Evolutionary conservation across 805 yeast species (phyloP).

Genomic region (Pichia kluyveri): DNA sequence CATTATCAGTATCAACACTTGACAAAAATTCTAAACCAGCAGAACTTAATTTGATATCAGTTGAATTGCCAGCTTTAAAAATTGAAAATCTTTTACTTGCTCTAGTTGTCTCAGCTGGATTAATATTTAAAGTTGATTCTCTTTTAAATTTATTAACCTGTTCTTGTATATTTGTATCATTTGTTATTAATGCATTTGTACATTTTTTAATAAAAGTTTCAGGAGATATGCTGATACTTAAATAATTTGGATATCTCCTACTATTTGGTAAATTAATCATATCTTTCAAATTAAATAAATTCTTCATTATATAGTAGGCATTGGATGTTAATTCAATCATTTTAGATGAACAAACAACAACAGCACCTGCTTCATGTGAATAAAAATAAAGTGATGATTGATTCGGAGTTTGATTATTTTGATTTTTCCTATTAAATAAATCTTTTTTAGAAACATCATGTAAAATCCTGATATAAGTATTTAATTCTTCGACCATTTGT

Average conservation of each 20-base stretch:
- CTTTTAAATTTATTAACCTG: constrained; percentile 16
- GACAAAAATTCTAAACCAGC: constrained; percentile 38
- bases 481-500: constrained; percentile 55
- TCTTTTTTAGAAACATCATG: constrained; percentile 29
- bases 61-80: constrained; percentile 42
- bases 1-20: constrained; percentile 12
- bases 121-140: neutral
- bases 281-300: constrained; percentile 38
- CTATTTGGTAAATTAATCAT: constrained; percentile 53
- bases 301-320: constrained; percentile 45
- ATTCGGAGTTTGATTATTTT: neutral
- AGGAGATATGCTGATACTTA: constrained; percentile 46
- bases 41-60: constrained; percentile 36
- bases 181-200: constrained; percentile 45
- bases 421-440: neutral
- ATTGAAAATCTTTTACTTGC: constrained; percentile 37
- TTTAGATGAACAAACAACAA: constrained; percentile 26
- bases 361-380: constrained; percentile 55
- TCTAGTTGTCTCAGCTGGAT: neutral
- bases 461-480: constrained; percentile 52
- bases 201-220: constrained; percentile 52
- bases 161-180: constrained; percentile 25
- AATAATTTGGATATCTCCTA: constrained; percentile 60
- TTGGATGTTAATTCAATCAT: constrained; percentile 43
- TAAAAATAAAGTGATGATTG: constrained; percentile 35